Evolutionary conservation across 2,329 filamentous ascomycete species (phyloP), one percentile per base, ranked within the genome.

Genomic region (Botrytis medusae): DNA sequence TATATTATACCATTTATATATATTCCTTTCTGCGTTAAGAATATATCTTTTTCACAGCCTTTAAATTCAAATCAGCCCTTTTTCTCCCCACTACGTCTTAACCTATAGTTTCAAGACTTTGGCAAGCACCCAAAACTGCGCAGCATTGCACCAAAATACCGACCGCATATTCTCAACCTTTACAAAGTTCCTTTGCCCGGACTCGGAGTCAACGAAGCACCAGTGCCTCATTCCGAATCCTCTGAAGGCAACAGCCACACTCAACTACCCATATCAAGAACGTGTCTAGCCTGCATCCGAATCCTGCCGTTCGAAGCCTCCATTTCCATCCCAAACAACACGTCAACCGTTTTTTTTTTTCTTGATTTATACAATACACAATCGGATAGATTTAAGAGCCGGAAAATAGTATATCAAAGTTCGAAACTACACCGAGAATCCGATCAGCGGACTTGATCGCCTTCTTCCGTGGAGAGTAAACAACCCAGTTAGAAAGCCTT

Each of bases 191-290:
- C 32, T n/a, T 57, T 62, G 59, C 59, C 44, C 34, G 34, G 69
- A 57, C 44, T 71, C 69, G 65, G 65, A 68, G 65, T 57, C 32
- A 65, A 48, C 34, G 61, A 71, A 64, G 60, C 44, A 29, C 20
- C 60, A 42, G 54, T 71, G 69, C 59, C 69, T 65, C 60, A 69
- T 71, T 65, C 59, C 60, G 25, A 57, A 71, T 71, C 69, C 60
- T 65, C 32, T 57, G 4, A 57, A 71, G 69, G 25, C 59, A 65
- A 51, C 59, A 42, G 69, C 69, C 69, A 71, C 69, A 71, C 60
- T 42, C 37, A 42, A 32, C 16, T 32, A 42, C 44, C 32, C 46
- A 71, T 44, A 57, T 71, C 69, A n/a, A 60, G 69, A 71, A 71
- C 69, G 60, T 65, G 60, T 71, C 60, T 34, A 71, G 69, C 60